These are phyloP conservation scores for Aspergillus avenaceus DNA, from an alignment of 495 filamentous ascomycete genomes.

Conservation along the genomic window DNA sequence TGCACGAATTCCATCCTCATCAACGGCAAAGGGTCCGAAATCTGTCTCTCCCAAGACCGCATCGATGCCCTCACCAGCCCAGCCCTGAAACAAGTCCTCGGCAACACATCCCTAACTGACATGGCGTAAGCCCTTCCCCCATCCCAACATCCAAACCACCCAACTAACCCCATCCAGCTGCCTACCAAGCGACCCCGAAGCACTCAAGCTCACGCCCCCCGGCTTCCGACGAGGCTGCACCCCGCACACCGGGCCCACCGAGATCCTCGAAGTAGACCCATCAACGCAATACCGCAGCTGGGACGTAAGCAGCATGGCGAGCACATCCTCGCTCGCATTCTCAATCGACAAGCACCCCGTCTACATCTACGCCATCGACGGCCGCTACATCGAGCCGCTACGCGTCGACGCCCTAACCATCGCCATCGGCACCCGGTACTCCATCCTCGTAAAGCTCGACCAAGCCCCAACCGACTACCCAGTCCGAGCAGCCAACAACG, in stretches of 20 bases:
- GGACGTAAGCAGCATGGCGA: conserved; percentile 28
- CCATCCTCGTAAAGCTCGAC: conserved; percentile 34
- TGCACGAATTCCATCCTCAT: conserved; percentile 51
- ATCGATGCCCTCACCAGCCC: conserved; percentile 32
- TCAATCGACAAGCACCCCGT: conserved; percentile 40
- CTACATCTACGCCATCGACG: conserved; percentile 42
- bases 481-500: conserved; percentile 30
- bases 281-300: conserved; percentile 24
- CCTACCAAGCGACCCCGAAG: neutral
- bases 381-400: conserved; percentile 33
- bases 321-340: conserved; percentile 20
- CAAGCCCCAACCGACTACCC: conserved; percentile 31
- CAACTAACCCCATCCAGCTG: conserved; percentile 1
- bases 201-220: conserved; percentile 1
- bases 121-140: conserved; percentile 50
- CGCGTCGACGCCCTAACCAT: conserved; percentile 31
- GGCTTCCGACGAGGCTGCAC: conserved; percentile 20
- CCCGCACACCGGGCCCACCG: conserved; percentile 17
- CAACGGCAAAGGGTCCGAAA: conserved; percentile 51
- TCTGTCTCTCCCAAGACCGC: conserved; percentile 36
- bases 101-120: conserved; percentile 34
- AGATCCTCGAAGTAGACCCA: conserved; percentile 24
- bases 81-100: conserved; percentile 17
- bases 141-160: no score
- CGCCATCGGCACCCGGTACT: conserved; percentile 31